Conservation (phyloP, 305 asterid species). For the Striga hermonthica region DNA sequence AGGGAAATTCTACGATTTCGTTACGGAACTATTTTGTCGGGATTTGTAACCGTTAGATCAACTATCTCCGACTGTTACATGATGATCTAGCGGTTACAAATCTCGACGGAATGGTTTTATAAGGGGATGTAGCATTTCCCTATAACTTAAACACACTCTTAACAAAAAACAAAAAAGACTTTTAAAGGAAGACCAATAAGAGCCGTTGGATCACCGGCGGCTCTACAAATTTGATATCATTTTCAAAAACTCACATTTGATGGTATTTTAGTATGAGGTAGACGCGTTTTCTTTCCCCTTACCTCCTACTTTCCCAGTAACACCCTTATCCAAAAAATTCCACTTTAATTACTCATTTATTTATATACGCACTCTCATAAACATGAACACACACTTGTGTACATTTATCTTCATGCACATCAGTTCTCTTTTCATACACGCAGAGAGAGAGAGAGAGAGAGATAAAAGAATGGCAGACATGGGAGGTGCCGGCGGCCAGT, state of each 20-base stretch:
- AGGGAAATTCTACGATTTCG: too few species aligned
- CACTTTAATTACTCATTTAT: background rate
- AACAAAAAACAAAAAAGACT: too few species aligned
- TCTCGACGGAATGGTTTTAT: too few species aligned
- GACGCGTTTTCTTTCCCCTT: constrained; percentile 34
- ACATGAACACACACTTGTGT: constrained; percentile 1
- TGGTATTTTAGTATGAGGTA: background rate
- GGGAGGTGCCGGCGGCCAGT: constrained; percentile 45
- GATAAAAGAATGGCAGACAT: constrained; percentile 49
- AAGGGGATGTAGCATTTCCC: too few species aligned
- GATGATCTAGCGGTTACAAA: too few species aligned
- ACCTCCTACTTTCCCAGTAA: constrained; percentile 28
- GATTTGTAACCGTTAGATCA: too few species aligned
- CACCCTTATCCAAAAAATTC: background rate
- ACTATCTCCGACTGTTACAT: too few species aligned
- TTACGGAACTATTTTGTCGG: too few species aligned
- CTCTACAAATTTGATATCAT: background rate
- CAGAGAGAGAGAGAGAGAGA: background rate
- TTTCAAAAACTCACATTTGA: background rate
- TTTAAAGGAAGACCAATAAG: constrained; percentile 59
- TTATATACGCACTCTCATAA: background rate
- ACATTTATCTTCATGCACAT: background rate
- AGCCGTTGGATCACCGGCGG: constrained; percentile 41
- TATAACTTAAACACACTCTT: too few species aligned
- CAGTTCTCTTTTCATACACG: background rate